These are phyloP conservation scores for Lyophyllum atratum DNA, from an alignment of 768 basidiomycete genomes.

Conservation along the genomic window DNA sequence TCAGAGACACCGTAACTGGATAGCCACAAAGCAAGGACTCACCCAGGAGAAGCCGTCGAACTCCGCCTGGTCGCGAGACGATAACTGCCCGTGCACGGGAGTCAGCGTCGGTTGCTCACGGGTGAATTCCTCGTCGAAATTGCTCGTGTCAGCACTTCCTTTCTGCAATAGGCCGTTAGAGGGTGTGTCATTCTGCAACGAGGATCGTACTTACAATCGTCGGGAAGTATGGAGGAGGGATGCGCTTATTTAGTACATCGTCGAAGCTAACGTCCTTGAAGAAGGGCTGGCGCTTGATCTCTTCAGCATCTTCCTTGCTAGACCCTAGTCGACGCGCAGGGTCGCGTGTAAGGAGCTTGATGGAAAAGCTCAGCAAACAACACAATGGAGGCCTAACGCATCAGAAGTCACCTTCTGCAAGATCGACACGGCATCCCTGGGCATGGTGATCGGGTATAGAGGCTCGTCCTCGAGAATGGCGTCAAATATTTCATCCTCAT, in stretches of 20 bases:
- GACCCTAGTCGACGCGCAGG: slow-evolving; percentile 90
- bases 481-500: slow-evolving; percentile 99
- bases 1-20: neutral
- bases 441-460: slow-evolving; percentile 99
- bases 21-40: slow-evolving; percentile 12
- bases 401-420: slow-evolving; percentile 89
- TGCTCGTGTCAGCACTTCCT: slow-evolving; percentile 84
- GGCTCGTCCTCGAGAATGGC: slow-evolving; percentile 99
- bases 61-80: slow-evolving; percentile 87
- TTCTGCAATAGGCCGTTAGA: slow-evolving; percentile 55
- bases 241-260: slow-evolving; percentile 95
- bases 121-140: slow-evolving; percentile 98
- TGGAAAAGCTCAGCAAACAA: neutral
- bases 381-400: neutral
- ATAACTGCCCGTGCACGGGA: slow-evolving; percentile 93
- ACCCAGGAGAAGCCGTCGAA: slow-evolving; percentile 99
- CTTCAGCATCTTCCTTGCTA: slow-evolving; percentile 89
- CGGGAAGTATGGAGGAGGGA: slow-evolving; percentile 97
- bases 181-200: too few species aligned
- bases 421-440: slow-evolving; percentile 93
- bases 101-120: slow-evolving; percentile 95
- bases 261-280: slow-evolving; percentile 98
- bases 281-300: slow-evolving; percentile 97
- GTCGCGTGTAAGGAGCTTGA: slow-evolving; percentile 88
- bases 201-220: slow-evolving; percentile 89